Evolutionary conservation across 1,139 yeast species (phyloP).

Genomic region (Kodamaea ohmeri): DNA sequence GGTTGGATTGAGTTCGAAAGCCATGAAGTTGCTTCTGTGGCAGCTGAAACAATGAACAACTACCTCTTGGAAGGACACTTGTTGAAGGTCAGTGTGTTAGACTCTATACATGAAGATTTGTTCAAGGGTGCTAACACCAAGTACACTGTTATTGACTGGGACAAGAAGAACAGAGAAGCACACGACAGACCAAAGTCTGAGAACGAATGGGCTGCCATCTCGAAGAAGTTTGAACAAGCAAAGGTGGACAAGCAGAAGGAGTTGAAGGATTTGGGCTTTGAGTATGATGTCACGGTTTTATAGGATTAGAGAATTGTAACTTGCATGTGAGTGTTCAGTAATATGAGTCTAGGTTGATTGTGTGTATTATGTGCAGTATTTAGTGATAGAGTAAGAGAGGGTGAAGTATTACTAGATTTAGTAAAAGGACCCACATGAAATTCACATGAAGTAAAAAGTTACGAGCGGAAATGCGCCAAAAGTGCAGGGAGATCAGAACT

Average conservation of each 20-base stretch:
- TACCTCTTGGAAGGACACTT: conserved; percentile 87
- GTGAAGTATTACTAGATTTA: conserved; percentile 9
- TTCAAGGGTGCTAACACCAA: conserved; percentile 54
- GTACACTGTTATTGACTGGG: conserved; percentile 65
- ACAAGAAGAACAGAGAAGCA: conserved; percentile 50
- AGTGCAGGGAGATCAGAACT: background rate
- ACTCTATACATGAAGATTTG: conserved; percentile 42
- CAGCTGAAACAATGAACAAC: conserved; percentile 94
- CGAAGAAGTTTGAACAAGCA: conserved; percentile 41
- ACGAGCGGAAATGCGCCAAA: conserved; percentile 1
- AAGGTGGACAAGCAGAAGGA: conserved; percentile 45
- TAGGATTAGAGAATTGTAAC: conserved; percentile 1
- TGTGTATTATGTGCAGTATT: conserved; percentile 2
- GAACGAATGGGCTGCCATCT: conserved; percentile 57
- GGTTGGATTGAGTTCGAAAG: conserved; percentile 84
- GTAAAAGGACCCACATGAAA: conserved; percentile 6
- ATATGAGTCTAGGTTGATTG: background rate
- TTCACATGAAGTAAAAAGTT: conserved; percentile 6
- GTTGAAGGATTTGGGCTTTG: conserved; percentile 55
- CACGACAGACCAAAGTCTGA: conserved; percentile 56
- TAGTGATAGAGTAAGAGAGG: conserved; percentile 2
- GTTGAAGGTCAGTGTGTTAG: conserved; percentile 58
- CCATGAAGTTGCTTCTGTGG: conserved; percentile 76
- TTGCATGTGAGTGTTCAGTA: background rate
- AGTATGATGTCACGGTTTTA: conserved; percentile 31